phyloP scores from a whole-genome alignment of 345 rosid genomes.

The Boechera divaricarpa region DNA sequence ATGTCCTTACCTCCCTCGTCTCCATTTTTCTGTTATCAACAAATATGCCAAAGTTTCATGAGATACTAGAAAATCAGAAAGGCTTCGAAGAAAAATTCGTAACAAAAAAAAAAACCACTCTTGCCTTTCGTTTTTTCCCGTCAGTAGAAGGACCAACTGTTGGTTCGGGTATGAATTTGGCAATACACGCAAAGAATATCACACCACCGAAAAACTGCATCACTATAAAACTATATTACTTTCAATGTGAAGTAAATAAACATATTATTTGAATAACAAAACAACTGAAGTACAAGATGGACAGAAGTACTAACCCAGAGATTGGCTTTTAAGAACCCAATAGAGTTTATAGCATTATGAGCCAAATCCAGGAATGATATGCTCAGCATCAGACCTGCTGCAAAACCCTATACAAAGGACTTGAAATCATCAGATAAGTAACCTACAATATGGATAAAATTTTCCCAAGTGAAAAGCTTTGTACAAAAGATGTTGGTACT shows the following conservation, averaged over 20 bases:
- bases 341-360: conserved; percentile 94
- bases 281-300: conserved; percentile 30
- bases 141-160: conserved; percentile 63
- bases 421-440: conserved; percentile 38
- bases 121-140: conserved; percentile 74
- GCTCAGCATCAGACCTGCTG: conserved; percentile 97
- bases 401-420: conserved; percentile 78
- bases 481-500: not conserved
- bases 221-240: conserved; percentile 44
- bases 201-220: conserved; percentile 94
- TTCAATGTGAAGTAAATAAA: conserved; percentile 25
- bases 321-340: conserved; percentile 92
- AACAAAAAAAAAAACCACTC: conserved; percentile 9
- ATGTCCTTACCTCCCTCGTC: conserved; percentile 84
- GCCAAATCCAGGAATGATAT: conserved; percentile 97
- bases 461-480: not conserved
- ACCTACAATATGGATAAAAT: conserved; percentile 4
- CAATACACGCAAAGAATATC: conserved; percentile 79
- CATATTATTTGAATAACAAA: conserved; percentile 1
- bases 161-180: conserved; percentile 94
- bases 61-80: conserved; percentile 26
- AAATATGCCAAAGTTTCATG: conserved; percentile 39
- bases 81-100: conserved; percentile 8
- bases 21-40: conserved; percentile 62
- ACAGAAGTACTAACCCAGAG: conserved; percentile 78